These are phyloP conservation scores for Tolypocladium ovalisporum DNA, from an alignment of 2,329 filamentous ascomycete genomes.

Conservation along the genomic window DNA sequence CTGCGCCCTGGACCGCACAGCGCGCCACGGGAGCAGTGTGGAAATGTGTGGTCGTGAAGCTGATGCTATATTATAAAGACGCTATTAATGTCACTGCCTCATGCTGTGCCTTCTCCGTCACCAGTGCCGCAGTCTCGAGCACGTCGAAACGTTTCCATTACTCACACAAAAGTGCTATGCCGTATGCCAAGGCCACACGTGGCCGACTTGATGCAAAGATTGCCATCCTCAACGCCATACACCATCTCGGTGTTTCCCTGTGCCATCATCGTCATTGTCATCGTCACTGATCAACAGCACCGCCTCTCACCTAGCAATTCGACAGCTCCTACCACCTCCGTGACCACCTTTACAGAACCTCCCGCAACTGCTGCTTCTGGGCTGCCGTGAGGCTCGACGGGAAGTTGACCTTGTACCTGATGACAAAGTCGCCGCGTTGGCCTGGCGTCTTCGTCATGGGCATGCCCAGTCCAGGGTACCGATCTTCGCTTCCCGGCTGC, in stretches of 20 bases:
- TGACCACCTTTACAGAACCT: conserved; percentile 50
- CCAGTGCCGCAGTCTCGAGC: background rate
- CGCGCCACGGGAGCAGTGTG: too few relatives aligned
- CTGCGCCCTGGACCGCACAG: background rate
- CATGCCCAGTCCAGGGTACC: conserved; percentile 84
- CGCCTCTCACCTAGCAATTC: background rate
- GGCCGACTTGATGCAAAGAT: background rate
- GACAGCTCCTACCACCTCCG: background rate
- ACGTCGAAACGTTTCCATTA: background rate
- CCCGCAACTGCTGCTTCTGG: conserved; percentile 73
- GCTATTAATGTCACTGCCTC: too few relatives aligned
- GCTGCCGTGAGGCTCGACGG: conserved; percentile 62
- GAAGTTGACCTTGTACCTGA: conserved; percentile 90
- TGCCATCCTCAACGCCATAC: conserved; percentile 7
- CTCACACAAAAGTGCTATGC: background rate
- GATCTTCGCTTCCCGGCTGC: conserved; percentile 69
- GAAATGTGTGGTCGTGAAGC: too few relatives aligned
- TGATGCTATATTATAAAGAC: too few relatives aligned
- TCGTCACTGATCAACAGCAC: background rate
- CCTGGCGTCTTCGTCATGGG: conserved; percentile 81
- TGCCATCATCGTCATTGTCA: background rate
- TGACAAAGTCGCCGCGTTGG: conserved; percentile 75
- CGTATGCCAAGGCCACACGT: conserved; percentile 1
- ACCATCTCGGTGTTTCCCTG: conserved; percentile 2
- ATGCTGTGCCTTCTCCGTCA: background rate